Evolutionary conservation across 2,329 filamentous ascomycete genomes (phyloP).

Genomic region (Clonostachys chloroleuca): DNA sequence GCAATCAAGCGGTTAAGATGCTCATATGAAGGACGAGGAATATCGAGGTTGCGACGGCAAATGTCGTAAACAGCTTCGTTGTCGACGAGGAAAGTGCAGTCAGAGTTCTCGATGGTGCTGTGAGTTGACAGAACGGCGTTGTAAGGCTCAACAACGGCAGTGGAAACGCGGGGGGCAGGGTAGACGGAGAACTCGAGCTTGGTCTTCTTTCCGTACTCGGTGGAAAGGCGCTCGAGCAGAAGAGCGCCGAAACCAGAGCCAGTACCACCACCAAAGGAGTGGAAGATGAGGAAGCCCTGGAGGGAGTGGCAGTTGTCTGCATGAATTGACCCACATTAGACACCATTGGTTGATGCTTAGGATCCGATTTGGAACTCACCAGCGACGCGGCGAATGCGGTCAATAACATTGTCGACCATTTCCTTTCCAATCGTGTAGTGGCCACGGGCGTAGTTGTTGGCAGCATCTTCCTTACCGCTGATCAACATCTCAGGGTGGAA

Average conservation of each 20-base stretch:
- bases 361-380: conserved; percentile 38
- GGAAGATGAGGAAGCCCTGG: conserved; percentile 71
- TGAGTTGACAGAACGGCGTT: conserved; percentile 70
- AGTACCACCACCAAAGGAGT: conserved; percentile 70
- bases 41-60: conserved; percentile 67
- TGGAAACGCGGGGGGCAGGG: conserved; percentile 65
- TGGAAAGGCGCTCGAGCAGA: conserved; percentile 67
- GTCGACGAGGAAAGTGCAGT: conserved; percentile 73
- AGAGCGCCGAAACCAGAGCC: conserved; percentile 71
- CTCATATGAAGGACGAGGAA: conserved; percentile 64
- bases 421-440: conserved; percentile 77
- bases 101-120: conserved; percentile 74
- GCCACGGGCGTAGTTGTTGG: conserved; percentile 74
- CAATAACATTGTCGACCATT: conserved; percentile 67
- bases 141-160: conserved; percentile 70
- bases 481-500: conserved; percentile 71
- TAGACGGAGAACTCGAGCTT: conserved; percentile 74
- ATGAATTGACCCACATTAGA: neutral
- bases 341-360: neutral
- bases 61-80: conserved; percentile 75
- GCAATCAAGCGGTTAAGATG: conserved; percentile 71
- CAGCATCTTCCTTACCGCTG: conserved; percentile 72
- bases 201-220: conserved; percentile 72
- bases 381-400: conserved; percentile 64
- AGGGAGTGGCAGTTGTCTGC: conserved; percentile 69